A percentile compares a stretch with the other conserved stretches of the same genome.
Conservation (phyloP, 192 early-diverging fungal genomes). For the Dissophora globulifera region DNA sequence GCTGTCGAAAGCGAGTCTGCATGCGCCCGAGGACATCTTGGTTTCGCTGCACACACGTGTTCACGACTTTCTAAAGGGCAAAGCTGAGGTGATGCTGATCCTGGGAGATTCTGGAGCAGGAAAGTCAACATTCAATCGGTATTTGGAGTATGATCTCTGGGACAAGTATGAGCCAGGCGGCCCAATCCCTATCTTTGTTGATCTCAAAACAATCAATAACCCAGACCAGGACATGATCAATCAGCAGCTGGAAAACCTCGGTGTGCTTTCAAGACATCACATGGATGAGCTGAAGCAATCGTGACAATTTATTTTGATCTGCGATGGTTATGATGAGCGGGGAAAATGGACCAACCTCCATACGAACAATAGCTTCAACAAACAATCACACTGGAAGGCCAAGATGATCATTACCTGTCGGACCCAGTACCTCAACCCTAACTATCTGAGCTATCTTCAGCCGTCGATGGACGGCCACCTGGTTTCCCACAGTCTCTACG, state of each 20-base stretch:
- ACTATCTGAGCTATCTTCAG: not conserved
- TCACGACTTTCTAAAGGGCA: not conserved
- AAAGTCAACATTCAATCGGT: conserved; percentile 6
- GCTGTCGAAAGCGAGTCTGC: conserved; percentile 1
- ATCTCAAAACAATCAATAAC: not conserved
- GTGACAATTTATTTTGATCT: conserved; percentile 9
- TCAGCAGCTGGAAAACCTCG: not conserved
- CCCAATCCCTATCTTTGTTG: not conserved
- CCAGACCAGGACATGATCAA: conserved; percentile 11
- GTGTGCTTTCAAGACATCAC: not conserved
- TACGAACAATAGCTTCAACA: not conserved
- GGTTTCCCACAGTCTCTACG: not conserved
- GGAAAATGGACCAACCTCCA: not conserved
- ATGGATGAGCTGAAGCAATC: conserved; percentile 8
- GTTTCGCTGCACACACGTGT: not conserved
- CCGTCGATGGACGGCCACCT: not conserved
- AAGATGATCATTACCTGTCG: conserved; percentile 18
- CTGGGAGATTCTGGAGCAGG: conserved; percentile 15
- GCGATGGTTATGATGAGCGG: conserved; percentile 17
- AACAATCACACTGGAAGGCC: not conserved
- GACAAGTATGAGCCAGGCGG: not conserved
- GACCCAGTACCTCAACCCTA: not conserved
- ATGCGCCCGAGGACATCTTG: not conserved
- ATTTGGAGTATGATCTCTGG: not conserved
- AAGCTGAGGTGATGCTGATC: not conserved